Base-by-base conservation (phyloP, 2,329 filamentous ascomycete species). In the Alternaria metachromatica region DNA sequence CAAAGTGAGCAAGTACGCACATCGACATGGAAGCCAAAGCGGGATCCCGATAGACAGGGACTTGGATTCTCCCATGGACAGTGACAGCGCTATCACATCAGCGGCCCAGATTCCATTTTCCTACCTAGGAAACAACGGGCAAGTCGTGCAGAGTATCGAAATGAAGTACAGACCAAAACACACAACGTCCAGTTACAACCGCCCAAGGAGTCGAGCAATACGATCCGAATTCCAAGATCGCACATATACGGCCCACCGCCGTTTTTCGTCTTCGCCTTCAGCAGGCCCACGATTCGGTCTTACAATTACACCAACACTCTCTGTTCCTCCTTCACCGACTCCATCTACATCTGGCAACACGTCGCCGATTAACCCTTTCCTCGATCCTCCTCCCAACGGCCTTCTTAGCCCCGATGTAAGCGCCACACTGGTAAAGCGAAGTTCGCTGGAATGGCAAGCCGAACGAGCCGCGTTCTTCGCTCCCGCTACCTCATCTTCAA, bases 1-100 rank as follows among this genome's bases (percentile, higher is more conserved):
- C 18, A 71, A 70, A 48, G 61, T 63, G n/a, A 58, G 49, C 12
- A 68, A 62, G 41, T 70, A 69, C 43, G 58, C 48, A 8, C 53
- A 51, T 21, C 44, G 11, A 43, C 15, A 23, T 25, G 7, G 46
- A 20, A 10, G 26, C 13, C 13, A 21, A 23, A 18, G 9, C 4
- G 30, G 37, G 2, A 37, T 46, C 25, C 2, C 18, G 12, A 15
- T 13, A 8, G 18, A 21, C 4, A 18, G 6, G 4, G 10, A 0
- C 3, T 5, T 20, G 18, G 18, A 30, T 2, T 11, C n/a, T 5
- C 8, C 26, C 15, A n/a, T 28, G 23, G n/a, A 41, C 9, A 41
- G 20, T n/a, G 49, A 41, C 20, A 41, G 28, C 13, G 54, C 54
- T 12, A 8, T 46, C 18, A 56, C 37, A 11, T 53, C 49, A 20